Conservation (phyloP, 441 rosid species). For the Brassica balearica region DNA sequence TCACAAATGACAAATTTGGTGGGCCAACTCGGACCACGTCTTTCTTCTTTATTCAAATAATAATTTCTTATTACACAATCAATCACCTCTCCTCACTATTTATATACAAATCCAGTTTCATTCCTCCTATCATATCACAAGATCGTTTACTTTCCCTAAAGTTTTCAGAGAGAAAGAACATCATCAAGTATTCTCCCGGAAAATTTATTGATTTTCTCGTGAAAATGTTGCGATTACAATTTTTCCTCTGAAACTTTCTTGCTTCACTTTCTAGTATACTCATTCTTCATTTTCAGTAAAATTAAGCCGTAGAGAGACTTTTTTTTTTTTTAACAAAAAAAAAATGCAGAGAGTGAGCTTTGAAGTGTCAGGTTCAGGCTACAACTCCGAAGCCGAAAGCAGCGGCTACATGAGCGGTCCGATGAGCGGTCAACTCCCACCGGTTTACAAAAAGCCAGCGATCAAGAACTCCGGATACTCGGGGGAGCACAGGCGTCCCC, state of each 20-base stretch:
- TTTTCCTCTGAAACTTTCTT: background rate
- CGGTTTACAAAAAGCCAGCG: slow-evolving; percentile 46
- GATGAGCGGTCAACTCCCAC: slow-evolving; percentile 50
- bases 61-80: background rate
- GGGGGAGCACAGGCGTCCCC: slow-evolving; percentile 15
- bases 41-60: slow-evolving; percentile 38
- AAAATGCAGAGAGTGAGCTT: slow-evolving; percentile 51
- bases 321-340: background rate
- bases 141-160: slow-evolving; percentile 24
- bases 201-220: slow-evolving; percentile 19
- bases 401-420: slow-evolving; percentile 49
- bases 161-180: background rate
- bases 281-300: background rate
- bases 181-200: slow-evolving; percentile 28
- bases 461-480: slow-evolving; percentile 23
- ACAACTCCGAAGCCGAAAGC: slow-evolving; percentile 48
- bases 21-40: slow-evolving; percentile 46
- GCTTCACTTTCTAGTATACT: background rate
- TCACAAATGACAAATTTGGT: slow-evolving; percentile 36
- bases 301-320: background rate
- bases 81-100: slow-evolving; percentile 19
- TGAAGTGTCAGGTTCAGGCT: slow-evolving; percentile 46
- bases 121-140: slow-evolving; percentile 22
- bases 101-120: slow-evolving; percentile 27
- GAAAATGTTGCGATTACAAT: slow-evolving; percentile 18